A percentile compares a stretch with the other conserved stretches of the same genome.
phyloP scores from a whole-genome alignment of 148 eudicot species.

The Arbutus unedo region DNA sequence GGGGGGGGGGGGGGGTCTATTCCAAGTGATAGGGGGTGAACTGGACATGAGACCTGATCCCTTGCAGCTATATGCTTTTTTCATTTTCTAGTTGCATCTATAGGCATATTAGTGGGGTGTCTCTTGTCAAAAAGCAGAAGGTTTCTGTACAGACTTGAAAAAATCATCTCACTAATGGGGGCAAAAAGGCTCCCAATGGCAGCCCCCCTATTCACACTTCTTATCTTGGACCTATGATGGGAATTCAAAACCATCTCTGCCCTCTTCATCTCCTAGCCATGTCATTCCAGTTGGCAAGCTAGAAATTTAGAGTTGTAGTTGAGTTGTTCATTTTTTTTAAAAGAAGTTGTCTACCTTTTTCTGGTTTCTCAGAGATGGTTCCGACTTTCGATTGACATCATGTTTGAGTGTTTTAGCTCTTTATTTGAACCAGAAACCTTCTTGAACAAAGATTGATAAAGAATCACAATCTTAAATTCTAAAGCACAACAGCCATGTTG shows the following conservation, averaged over 20 bases:
- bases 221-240: no score
- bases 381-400: background rate
- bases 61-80: background rate
- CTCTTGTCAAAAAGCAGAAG: background rate
- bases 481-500: background rate
- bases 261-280: no score
- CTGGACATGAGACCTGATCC: background rate
- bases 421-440: background rate
- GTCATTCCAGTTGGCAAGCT: no score
- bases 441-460: background rate
- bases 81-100: no score
- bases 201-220: no score
- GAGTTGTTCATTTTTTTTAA: background rate
- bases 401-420: background rate
- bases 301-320: background rate
- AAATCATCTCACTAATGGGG: no score
- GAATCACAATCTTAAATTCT: background rate
- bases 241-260: no score
- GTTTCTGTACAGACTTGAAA: background rate
- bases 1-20: background rate
- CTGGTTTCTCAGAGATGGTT: background rate
- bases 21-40: background rate
- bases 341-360: background rate
- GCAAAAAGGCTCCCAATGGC: no score
- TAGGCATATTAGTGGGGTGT: background rate